These are phyloP conservation scores for Fallopia convolvulus DNA, from an alignment of 148 eudicot genomes.

Conservation along the genomic window DNA sequence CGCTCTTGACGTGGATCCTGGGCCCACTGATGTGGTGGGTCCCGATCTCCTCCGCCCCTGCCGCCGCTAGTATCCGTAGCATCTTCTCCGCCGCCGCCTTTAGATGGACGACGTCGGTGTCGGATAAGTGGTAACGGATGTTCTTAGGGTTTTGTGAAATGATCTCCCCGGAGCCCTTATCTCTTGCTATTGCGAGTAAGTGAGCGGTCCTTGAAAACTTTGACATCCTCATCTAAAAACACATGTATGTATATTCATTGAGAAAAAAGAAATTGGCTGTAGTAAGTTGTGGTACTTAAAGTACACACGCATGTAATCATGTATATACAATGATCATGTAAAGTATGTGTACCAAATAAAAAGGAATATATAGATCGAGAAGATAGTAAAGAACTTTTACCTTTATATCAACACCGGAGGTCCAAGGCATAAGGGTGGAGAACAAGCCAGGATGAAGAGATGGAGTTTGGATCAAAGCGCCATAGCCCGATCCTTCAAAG, in stretches of 20 bases:
- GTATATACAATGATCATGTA: no score
- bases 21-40: constrained; percentile 41
- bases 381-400: neutral
- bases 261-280: no score
- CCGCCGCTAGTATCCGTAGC: constrained; percentile 9
- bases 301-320: no score
- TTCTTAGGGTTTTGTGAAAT: constrained; percentile 18
- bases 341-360: no score
- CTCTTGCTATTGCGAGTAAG: constrained; percentile 26
- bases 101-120: constrained; percentile 20
- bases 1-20: constrained; percentile 39
- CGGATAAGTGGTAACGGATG: constrained; percentile 17
- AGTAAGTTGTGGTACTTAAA: no score
- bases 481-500: constrained; percentile 32
- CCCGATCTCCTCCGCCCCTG: constrained; percentile 14
- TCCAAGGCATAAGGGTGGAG: constrained; percentile 31
- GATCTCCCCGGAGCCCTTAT: constrained; percentile 26
- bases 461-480: constrained; percentile 62
- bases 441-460: constrained; percentile 40
- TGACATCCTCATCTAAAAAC: constrained; percentile 12
- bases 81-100: constrained; percentile 18
- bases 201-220: constrained; percentile 29
- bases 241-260: no score
- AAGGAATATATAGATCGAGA: neutral
- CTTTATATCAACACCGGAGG: constrained; percentile 30